Percentiles rank a stretch among this genome's conserved stretches.
These are phyloP conservation scores for Hyaloperonospora brassicae DNA, from an alignment of 352 stramenopile species.

Conservation along the genomic window DNA sequence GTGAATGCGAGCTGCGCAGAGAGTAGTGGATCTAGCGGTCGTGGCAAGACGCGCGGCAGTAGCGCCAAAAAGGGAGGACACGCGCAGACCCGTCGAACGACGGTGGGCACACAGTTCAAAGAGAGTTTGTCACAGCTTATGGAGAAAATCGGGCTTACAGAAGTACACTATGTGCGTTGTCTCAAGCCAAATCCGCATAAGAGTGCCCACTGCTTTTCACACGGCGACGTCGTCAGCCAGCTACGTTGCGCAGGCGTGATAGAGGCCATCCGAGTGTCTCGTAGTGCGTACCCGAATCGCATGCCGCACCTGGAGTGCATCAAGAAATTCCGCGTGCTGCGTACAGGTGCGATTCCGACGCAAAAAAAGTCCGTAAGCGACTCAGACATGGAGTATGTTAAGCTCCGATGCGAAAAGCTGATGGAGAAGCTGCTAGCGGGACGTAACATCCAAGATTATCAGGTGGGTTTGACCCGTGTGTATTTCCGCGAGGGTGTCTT, in stretches of 20 bases:
- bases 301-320: constrained; percentile 70
- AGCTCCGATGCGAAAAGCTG: constrained; percentile 55
- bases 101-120: constrained; percentile 81
- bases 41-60: constrained; percentile 18
- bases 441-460: constrained; percentile 76
- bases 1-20: constrained; percentile 22
- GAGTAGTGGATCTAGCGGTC: constrained; percentile 5
- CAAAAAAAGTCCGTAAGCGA: constrained; percentile 31
- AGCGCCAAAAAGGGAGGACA: constrained; percentile 41
- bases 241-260: constrained; percentile 80
- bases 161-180: constrained; percentile 84
- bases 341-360: constrained; percentile 23
- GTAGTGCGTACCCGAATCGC: constrained; percentile 77
- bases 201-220: constrained; percentile 60
- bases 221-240: constrained; percentile 73
- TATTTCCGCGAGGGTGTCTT: constrained; percentile 83
- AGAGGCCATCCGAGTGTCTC: constrained; percentile 80
- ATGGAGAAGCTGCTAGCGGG: constrained; percentile 58
- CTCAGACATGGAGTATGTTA: constrained; percentile 43
- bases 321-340: constrained; percentile 71
- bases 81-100: constrained; percentile 56
- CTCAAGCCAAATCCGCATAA: constrained; percentile 78
- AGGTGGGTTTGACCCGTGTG: constrained; percentile 76
- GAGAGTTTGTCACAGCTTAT: constrained; percentile 75
- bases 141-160: constrained; percentile 81